Evolutionary conservation across 1,284 basidiomycete genomes (phyloP), one percentile per base, ranked within the genome.

Genomic region (Ustilago bromivora): DNA sequence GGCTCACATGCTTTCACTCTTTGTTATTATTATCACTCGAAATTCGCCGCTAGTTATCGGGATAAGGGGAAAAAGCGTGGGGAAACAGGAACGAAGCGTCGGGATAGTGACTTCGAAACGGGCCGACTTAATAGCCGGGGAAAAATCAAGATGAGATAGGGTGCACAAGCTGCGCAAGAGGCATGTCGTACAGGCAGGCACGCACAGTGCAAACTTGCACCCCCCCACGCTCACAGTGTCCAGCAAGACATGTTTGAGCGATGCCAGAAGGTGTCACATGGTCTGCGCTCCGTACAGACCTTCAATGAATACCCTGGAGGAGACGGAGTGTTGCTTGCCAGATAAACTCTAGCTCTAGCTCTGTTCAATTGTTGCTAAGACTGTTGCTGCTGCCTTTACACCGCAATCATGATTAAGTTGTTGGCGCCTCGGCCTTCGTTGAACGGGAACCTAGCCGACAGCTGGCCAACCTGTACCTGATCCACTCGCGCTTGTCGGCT

Each of bases 81-180:
- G 49, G 28, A 32, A 31, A 11, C 4, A 31, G 49, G 2, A 11
- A 28, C 13, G 12, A 8, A 36, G 7, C 11, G n/a, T 43, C 56
- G 56, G 56, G 19, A 10, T 57, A 46, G 40, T 57, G 56, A 57
- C 56, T 5, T 34, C n/a, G 47, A 32, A 31, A 51, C 49, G 49
- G 56, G 41, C 57, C 47, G 57, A 36, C 46, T 13, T 23, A 19
- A 49, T 36, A 23, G 57, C 57, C 56, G 56, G 40, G 40, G 23
- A 43, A 43, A 36, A 28, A 28, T 28, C 23, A 28, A 28, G 23
- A 3, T 56, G 49, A 51, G 49, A 32, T 51, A 46, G 19, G 43
- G 49, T 32, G 43, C 12, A 15, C 35, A 54, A n/a, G 36, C 17
- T 9, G 35, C 47, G n/a, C 43, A 49, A 23, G 19, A 23, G 6